Evolutionary conservation across 225 moss, liverwort and hornwort species (phyloP), one percentile per base, ranked within the genome.

Genomic region (Takakia lepidozioides): DNA sequence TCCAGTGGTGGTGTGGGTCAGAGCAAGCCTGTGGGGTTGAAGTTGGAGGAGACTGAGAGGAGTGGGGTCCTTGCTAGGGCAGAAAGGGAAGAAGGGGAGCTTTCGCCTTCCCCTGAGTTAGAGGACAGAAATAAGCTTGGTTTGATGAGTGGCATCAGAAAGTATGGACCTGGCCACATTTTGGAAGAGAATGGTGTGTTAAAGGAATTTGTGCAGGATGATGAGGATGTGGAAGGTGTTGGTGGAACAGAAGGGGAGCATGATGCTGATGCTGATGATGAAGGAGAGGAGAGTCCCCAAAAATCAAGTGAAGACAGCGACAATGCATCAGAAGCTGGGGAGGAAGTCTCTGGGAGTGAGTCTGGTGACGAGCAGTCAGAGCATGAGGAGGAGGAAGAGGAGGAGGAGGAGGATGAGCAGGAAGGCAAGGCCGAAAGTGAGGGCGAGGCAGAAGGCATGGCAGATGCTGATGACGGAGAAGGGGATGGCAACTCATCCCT

Each of bases 361-460:
- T 86, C 84, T 6, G 73, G 76, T 25, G 93, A 89, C 48, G 84
- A 67, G 30, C 84, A 76, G 19, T 89, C 82, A n/a, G 86, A 93
- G 56, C 83, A 86, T 40, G 86, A 86, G 43, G 81, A 81, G 8
- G 93, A 95, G 39, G 82, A 82, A 32, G 88, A 93, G 27, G 93
- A 91, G 35, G 86, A 93, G 54, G 88, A 82, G n/a, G n/a, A n/a
- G 20, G 74, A 57, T 16, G 86, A 81, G 34, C 73, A 82, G 4
- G 87, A 88, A 43, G 85, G 76, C 43, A 87, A 88, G 55, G 87
- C 67, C 4, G 87, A 95, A 68, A 73, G 79, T 59, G 93, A 88
- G 55, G 88, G 85, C 42, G 86, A 89, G 62, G 93, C 86, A 27
- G 86, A 95, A 48, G 83, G 71, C 17, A 80, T 83, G 51, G 89